phyloP scores from a whole-genome alignment of 2,329 filamentous ascomycete genomes.

The Colletotrichum brevisporum region DNA sequence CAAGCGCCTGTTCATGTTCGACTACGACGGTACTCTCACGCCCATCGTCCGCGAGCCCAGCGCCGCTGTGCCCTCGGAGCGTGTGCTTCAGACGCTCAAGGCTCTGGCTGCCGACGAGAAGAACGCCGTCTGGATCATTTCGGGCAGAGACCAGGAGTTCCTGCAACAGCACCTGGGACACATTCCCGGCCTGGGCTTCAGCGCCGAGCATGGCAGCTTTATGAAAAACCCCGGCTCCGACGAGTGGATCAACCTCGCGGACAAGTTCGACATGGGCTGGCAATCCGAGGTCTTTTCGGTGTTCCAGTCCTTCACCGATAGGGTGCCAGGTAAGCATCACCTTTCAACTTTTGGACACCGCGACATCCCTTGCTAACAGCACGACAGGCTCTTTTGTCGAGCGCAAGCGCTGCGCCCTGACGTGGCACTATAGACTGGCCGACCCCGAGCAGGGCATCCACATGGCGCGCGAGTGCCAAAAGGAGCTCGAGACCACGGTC shows the following conservation, averaged over 20 bases:
- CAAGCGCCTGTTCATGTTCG: slow-evolving; percentile 96
- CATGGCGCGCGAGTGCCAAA: slow-evolving; percentile 85
- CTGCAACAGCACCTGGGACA: slow-evolving; percentile 93
- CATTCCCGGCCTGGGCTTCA: slow-evolving; percentile 90
- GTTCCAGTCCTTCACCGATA: slow-evolving; percentile 91
- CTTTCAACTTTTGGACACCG: too few relatives aligned
- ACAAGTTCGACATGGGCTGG: slow-evolving; percentile 92
- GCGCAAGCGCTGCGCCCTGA: slow-evolving; percentile 92
- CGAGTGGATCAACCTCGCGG: slow-evolving; percentile 90
- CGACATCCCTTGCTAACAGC: background rate
- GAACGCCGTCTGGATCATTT: slow-evolving; percentile 99
- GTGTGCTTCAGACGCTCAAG: slow-evolving; percentile 84
- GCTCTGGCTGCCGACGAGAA: slow-evolving; percentile 82
- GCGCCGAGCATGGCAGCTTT: slow-evolving; percentile 97
- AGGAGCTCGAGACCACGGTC: slow-evolving; percentile 83
- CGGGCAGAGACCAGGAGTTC: slow-evolving; percentile 93
- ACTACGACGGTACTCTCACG: slow-evolving; percentile 97
- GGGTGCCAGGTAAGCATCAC: slow-evolving; percentile 77
- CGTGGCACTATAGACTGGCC: slow-evolving; percentile 96
- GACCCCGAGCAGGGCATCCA: slow-evolving; percentile 88
- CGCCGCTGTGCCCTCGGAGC: slow-evolving; percentile 88
- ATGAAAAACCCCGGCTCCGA: slow-evolving; percentile 83
- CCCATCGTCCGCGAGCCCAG: slow-evolving; percentile 94
- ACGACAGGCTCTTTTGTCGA: slow-evolving; percentile 87
- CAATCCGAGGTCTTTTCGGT: slow-evolving; percentile 86